Evolutionary conservation across 164 flowering plant species (phyloP).

Genomic region (Dillenia suffruticosa): DNA sequence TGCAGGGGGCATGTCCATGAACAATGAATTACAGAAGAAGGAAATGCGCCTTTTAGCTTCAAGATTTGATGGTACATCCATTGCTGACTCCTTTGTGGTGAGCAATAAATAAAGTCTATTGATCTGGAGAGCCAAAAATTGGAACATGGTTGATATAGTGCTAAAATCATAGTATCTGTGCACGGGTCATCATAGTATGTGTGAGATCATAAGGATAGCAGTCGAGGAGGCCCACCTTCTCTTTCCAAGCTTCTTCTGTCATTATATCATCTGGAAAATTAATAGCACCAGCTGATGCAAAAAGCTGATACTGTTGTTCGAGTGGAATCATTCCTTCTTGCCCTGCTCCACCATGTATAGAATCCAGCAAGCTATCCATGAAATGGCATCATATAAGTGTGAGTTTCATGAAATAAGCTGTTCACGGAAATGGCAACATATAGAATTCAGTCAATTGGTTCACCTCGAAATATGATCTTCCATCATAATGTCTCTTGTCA

Average conservation of each 20-base stretch:
- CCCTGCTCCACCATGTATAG: slow-evolving; percentile 66
- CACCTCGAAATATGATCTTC: slow-evolving; percentile 73
- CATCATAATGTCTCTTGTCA: slow-evolving; percentile 78
- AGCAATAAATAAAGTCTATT: slow-evolving; percentile 75
- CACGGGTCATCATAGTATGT: too few relatives aligned
- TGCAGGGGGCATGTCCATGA: slow-evolving; percentile 96
- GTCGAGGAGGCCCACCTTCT: slow-evolving; percentile 45
- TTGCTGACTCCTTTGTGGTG: slow-evolving; percentile 94
- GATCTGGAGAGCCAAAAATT: slow-evolving; percentile 42
- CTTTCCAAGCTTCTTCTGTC: slow-evolving; percentile 91
- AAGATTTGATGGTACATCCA: slow-evolving; percentile 96
- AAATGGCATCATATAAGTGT: not conserved
- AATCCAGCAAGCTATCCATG: slow-evolving; percentile 55
- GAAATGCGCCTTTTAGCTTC: slow-evolving; percentile 96
- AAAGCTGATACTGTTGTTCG: slow-evolving; percentile 66
- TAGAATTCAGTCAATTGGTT: not conserved
- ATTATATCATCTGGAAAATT: slow-evolving; percentile 52
- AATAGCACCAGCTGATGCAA: slow-evolving; percentile 82
- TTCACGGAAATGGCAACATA: not conserved
- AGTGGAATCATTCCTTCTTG: slow-evolving; percentile 54
- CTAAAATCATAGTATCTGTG: too few relatives aligned
- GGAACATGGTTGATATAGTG: not conserved
- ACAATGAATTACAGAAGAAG: slow-evolving; percentile 90
- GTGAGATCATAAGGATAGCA: not conserved
- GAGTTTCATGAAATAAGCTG: too few relatives aligned